These are phyloP conservation scores for Ophiognomonia clavigignenti-juglandacearum DNA, from an alignment of 2,329 filamentous ascomycete genomes.

Conservation along the genomic window DNA sequence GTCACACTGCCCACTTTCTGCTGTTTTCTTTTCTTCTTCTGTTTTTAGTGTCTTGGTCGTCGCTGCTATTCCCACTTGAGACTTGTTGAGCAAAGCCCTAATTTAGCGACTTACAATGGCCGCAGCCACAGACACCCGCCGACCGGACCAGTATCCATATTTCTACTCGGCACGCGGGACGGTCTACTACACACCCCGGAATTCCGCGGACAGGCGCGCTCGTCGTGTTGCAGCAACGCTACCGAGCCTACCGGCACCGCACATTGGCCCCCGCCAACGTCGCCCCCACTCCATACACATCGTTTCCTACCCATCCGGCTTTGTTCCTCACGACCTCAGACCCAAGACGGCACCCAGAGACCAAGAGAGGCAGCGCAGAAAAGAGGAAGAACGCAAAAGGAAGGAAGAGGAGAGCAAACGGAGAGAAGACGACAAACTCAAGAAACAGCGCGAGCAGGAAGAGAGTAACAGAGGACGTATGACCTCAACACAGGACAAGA, in stretches of 20 bases:
- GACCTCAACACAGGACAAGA: conserved; percentile 22
- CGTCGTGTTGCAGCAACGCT: conserved; percentile 16
- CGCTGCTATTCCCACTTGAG: background rate
- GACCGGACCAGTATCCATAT: conserved; percentile 10
- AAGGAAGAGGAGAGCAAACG: conserved; percentile 20
- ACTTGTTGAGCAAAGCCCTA: background rate
- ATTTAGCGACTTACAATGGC: conserved; percentile 1
- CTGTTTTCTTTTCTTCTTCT: background rate
- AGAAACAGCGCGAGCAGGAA: conserved; percentile 26
- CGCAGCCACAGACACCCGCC: conserved; percentile 8
- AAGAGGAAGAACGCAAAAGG: conserved; percentile 42
- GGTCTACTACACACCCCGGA: conserved; percentile 17
- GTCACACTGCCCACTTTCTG: background rate
- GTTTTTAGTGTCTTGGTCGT: no score
- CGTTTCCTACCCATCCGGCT: conserved; percentile 39
- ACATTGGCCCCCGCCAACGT: conserved; percentile 45
- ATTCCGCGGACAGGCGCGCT: conserved; percentile 18
- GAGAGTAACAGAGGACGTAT: conserved; percentile 17
- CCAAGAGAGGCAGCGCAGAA: conserved; percentile 32
- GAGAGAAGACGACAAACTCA: conserved; percentile 15
- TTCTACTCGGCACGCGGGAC: conserved; percentile 16
- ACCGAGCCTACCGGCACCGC: conserved; percentile 30
- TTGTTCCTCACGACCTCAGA: conserved; percentile 34
- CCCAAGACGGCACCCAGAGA: conserved; percentile 26
- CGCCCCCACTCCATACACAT: conserved; percentile 54